Base-by-base conservation (phyloP, 148 eudicot species). In the Diospyros lotus region DNA sequence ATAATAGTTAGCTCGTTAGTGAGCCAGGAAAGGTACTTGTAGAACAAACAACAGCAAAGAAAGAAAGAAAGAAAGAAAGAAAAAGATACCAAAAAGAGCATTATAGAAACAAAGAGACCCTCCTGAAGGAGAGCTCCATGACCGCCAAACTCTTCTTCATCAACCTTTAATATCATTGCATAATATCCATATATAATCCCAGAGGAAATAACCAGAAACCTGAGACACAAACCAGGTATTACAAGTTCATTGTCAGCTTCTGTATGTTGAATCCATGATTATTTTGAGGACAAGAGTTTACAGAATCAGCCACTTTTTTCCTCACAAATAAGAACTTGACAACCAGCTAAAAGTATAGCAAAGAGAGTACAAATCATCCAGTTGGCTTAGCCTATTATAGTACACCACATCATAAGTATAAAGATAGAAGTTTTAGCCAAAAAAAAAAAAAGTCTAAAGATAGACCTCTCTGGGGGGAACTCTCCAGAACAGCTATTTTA, bases 41-140 rank as follows among this genome's bases (percentile, higher is more conserved):
- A 7, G 5, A 58, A 48, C 6, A 48, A 28, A 4, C 6, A 48
- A 48, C 6, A 8, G 52, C 69, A 70, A 0, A 59, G 11, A 60
- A 3, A 74, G 18, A 18, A 11, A 9, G 69, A 42, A 75, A 4
- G 53, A 65, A 68, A n/a, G 18, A 28, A 50, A 38, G 17, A 42
- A 46, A 66, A 12, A 11, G 4, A 5, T 88, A 95, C 97, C 99
- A 95, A 84, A 85, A 95, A 95, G 68, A 95, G 91, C 56, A 91
- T 88, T 51, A 95, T 64, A 9, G 99, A 95, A 76, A 97, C 97
- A 77, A 95, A 95, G 58, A 95, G 93, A 15, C 99, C 99, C 82
- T 95, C 97, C 44, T 95, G 99, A 68, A 95, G 99, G 62, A 95
- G 94, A 73, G 99, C 89, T 53, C 94, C 96, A 68, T 95, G 99